Evolutionary conservation across 2,329 filamentous ascomycete species (phyloP).

Genomic region (Dissoconium aciculare): DNA sequence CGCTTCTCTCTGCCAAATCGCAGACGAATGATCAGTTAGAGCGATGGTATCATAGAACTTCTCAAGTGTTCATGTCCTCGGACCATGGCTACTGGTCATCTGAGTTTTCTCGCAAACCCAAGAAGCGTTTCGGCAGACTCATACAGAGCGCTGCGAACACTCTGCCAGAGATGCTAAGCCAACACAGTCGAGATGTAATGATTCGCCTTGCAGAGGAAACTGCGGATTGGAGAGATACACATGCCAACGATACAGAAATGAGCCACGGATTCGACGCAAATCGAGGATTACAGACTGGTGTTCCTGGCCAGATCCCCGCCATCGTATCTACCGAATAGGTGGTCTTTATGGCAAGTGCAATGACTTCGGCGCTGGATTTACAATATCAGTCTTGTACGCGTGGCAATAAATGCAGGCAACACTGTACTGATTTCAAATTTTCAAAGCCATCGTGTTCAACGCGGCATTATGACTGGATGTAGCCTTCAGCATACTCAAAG

Average conservation of each 20-base stretch:
- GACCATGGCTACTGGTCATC: slow-evolving; percentile 62
- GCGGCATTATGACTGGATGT: too few relatives aligned
- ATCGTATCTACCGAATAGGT: too few relatives aligned
- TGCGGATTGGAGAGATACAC: slow-evolving; percentile 24
- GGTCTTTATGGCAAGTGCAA: too few relatives aligned
- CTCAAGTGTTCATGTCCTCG: slow-evolving; percentile 60
- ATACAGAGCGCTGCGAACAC: slow-evolving; percentile 30
- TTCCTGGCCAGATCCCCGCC: too few relatives aligned
- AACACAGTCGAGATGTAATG: slow-evolving; percentile 38
- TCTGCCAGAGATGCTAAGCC: slow-evolving; percentile 42
- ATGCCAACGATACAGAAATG: too few relatives aligned
- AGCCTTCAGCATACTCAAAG: too few relatives aligned
- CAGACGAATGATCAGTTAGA: slow-evolving; percentile 53
- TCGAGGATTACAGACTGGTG: too few relatives aligned
- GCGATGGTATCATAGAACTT: slow-evolving; percentile 76
- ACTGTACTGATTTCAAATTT: too few relatives aligned
- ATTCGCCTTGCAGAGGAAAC: slow-evolving; percentile 31
- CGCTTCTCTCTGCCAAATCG: slow-evolving; percentile 56
- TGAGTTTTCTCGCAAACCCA: slow-evolving; percentile 40
- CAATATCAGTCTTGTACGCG: too few relatives aligned
- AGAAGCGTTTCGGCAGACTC: slow-evolving; percentile 43
- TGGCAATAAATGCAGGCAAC: too few relatives aligned
- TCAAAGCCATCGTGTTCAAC: too few relatives aligned
- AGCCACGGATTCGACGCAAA: slow-evolving; percentile 1
- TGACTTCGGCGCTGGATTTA: too few relatives aligned